A percentile compares a stretch with the other conserved stretches of the same genome.
phyloP scores from a whole-genome alignment of 2,329 filamentous ascomycete species.

The Alternaria sp. region DNA sequence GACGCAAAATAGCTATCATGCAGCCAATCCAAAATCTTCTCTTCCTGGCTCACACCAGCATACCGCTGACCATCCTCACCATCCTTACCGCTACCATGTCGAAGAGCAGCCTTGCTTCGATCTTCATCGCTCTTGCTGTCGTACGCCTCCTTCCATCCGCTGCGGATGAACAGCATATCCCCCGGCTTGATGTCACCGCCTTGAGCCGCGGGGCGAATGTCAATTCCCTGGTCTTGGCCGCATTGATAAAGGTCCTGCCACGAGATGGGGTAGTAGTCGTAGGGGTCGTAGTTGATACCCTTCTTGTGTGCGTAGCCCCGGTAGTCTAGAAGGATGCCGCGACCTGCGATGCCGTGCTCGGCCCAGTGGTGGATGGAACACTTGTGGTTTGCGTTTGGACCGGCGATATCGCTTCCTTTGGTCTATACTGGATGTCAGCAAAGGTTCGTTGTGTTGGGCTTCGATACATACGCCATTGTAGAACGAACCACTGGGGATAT shows the following conservation, averaged over 20 bases:
- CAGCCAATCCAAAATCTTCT: slow-evolving; percentile 67
- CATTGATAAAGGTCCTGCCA: slow-evolving; percentile 61
- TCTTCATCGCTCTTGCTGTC: slow-evolving; percentile 51
- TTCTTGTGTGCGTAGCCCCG: slow-evolving; percentile 50
- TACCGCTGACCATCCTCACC: slow-evolving; percentile 51
- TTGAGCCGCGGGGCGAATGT: slow-evolving; percentile 62
- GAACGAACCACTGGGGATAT: slow-evolving; percentile 47
- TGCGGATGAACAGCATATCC: slow-evolving; percentile 70
- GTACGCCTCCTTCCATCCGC: slow-evolving; percentile 67
- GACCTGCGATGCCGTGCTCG: slow-evolving; percentile 53
- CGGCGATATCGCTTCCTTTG: slow-evolving; percentile 51
- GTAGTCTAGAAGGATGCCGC: slow-evolving; percentile 55
- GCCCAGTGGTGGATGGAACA: slow-evolving; percentile 56
- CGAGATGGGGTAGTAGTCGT: slow-evolving; percentile 51
- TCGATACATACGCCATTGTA: slow-evolving; percentile 46
- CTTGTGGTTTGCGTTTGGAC: slow-evolving; percentile 50
- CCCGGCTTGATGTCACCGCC: slow-evolving; percentile 64
- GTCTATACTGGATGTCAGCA: slow-evolving; percentile 23
- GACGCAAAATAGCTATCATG: slow-evolving; percentile 73
- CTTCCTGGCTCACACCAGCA: slow-evolving; percentile 60
- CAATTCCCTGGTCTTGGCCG: slow-evolving; percentile 65
- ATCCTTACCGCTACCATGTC: slow-evolving; percentile 53
- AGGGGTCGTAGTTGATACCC: slow-evolving; percentile 52
- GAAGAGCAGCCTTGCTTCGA: slow-evolving; percentile 44
- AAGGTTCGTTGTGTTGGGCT: rapidly evolving